Evolutionary conservation across 768 basidiomycete species (phyloP).

Genomic region (Leucocoprinus leucothites): DNA sequence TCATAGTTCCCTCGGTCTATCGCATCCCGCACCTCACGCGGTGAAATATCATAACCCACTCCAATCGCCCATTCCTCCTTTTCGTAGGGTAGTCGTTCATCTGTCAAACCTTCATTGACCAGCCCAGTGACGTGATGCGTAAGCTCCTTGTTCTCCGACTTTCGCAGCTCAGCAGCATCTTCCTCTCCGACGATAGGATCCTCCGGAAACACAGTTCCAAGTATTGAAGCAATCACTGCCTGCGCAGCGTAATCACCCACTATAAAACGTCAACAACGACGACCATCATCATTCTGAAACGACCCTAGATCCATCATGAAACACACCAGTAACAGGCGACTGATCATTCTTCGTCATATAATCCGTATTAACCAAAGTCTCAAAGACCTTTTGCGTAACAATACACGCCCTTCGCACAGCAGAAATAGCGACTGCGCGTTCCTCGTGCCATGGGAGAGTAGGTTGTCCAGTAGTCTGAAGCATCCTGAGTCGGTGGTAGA

Average conservation of each 20-base stretch:
- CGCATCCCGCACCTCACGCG: slow-evolving; percentile 68
- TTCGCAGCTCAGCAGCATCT: slow-evolving; percentile 78
- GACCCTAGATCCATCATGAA: too few species aligned
- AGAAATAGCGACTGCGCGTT: slow-evolving; percentile 60
- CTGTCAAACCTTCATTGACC: slow-evolving; percentile 74
- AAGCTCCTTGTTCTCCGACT: slow-evolving; percentile 39
- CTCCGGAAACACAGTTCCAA: slow-evolving; percentile 71
- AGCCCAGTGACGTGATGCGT: slow-evolving; percentile 71
- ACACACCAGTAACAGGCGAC: slow-evolving; percentile 83
- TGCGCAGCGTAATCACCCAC: slow-evolving; percentile 95
- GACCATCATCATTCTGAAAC: not conserved
- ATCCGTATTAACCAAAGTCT: slow-evolving; percentile 79
- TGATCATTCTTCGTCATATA: slow-evolving; percentile 90
- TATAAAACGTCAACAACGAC: slow-evolving; percentile 30
- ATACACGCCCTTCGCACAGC: slow-evolving; percentile 86
- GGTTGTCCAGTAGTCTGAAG: not conserved
- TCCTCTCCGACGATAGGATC: slow-evolving; percentile 96
- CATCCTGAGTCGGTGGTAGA: not conserved
- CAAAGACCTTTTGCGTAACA: slow-evolving; percentile 84
- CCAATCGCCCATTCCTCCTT: slow-evolving; percentile 71
- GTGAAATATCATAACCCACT: slow-evolving; percentile 46
- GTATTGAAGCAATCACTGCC: slow-evolving; percentile 83
- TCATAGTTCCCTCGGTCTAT: slow-evolving; percentile 81
- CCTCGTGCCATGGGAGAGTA: not conserved
- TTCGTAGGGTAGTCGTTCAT: slow-evolving; percentile 54